These are phyloP conservation scores for Schizothecium vesticola DNA, from an alignment of 495 filamentous ascomycete genomes.

Conservation along the genomic window DNA sequence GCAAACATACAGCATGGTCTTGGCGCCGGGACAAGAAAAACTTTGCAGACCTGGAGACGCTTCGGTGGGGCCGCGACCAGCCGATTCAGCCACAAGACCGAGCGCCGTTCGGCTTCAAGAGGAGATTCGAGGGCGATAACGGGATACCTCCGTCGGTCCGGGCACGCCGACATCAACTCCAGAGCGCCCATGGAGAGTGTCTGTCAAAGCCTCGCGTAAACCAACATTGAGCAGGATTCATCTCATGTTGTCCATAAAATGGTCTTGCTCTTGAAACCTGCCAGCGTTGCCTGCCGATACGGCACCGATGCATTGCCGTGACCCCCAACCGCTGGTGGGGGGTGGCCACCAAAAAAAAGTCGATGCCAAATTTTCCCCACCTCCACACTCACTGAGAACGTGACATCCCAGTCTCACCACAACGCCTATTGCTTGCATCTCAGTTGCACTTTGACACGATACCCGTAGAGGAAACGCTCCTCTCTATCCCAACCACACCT, in stretches of 20 bases:
- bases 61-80: conserved; percentile 21
- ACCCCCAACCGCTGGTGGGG: neutral
- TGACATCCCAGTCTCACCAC: neutral
- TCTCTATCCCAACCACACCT: no score
- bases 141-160: conserved; percentile 20
- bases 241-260: neutral
- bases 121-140: conserved; percentile 37
- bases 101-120: conserved; percentile 22
- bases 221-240: neutral
- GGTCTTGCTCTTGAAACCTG: neutral
- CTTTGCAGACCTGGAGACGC: conserved; percentile 33
- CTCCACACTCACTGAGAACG: neutral
- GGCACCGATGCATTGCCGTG: neutral
- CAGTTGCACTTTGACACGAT: neutral
- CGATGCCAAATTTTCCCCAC: conserved; percentile 5
- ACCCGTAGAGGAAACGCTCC: neutral
- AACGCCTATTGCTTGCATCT: neutral
- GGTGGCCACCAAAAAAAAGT: neutral
- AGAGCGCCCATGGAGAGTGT: neutral
- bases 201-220: neutral
- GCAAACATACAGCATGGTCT: conserved; percentile 2
- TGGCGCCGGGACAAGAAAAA: conserved; percentile 23
- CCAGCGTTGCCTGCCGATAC: neutral
- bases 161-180: neutral
- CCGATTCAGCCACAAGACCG: conserved; percentile 16